Percentiles rank a stretch among this genome's conserved stretches.
These are phyloP conservation scores for Leptomonas pyrrhocoris DNA, from an alignment of 208 protist genomes.

Conservation along the genomic window DNA sequence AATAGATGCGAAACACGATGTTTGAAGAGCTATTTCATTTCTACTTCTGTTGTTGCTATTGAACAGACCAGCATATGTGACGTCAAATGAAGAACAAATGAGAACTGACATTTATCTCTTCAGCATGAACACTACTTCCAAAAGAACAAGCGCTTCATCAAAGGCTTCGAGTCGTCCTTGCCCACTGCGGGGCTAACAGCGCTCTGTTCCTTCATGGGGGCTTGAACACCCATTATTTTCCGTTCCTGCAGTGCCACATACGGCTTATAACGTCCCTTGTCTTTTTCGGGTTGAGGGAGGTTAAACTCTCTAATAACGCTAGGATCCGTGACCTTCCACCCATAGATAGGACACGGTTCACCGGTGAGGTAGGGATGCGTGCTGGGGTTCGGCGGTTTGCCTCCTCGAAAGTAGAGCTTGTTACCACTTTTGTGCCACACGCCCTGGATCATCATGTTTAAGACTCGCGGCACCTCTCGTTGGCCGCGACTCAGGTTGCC, in stretches of 20 bases:
- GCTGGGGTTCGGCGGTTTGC: conserved; percentile 89
- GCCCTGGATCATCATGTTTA: conserved; percentile 92
- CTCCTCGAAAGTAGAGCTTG: conserved; percentile 89
- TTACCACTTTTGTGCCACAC: conserved; percentile 91
- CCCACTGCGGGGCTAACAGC: conserved; percentile 3
- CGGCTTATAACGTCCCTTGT: conserved; percentile 82
- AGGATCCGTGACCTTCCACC: conserved; percentile 86
- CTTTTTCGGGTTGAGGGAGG: conserved; percentile 68
- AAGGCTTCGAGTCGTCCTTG: conserved; percentile 55
- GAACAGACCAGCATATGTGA: conserved; percentile 13
- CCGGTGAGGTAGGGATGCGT: conserved; percentile 89
- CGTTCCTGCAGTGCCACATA: conserved; percentile 89
- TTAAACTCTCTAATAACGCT: conserved; percentile 84
- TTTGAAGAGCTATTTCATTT: not conserved
- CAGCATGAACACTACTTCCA: conserved; percentile 58
- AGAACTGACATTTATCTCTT: conserved; percentile 5
- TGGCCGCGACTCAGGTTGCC: conserved; percentile 72
- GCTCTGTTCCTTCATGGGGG: conserved; percentile 21
- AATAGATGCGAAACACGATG: not conserved
- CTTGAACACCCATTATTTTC: conserved; percentile 65
- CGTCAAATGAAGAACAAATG: not conserved
- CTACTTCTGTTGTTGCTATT: no score
- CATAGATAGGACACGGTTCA: conserved; percentile 90
- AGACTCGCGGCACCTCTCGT: conserved; percentile 73
- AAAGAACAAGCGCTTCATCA: conserved; percentile 90